Base-by-base conservation (phyloP, 768 basidiomycete species). In the Russula compacta region DNA sequence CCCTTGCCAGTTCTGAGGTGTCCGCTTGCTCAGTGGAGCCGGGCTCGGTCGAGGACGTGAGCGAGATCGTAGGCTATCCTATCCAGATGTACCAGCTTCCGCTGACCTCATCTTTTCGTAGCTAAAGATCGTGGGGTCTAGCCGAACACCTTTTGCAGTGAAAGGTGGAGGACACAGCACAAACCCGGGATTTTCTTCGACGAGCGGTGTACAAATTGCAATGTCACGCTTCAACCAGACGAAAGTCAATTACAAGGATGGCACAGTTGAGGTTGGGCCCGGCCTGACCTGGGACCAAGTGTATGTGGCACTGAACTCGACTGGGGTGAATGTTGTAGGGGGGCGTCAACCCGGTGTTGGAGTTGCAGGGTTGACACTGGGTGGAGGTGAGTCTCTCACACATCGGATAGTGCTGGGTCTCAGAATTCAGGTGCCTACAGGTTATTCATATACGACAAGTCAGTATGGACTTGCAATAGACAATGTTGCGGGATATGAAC, bases 121-220 rank as follows among this genome's bases (percentile, higher is more conserved):
- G 53, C 8, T 54, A 6, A 17, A 10, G 11, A n/a, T 54, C 9
- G 10, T 42, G 6, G 39, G 40, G 10, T 43, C 63, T 5, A 48
- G 35, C 1, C 47, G 53, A 29, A 54, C 24, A 0, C 53, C 53
- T 7, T 54, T 54, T n/a, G 53, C 53, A 1, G 40, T 54, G 17
- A 54, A 54, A 17, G 39, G 53, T 29, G 40, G 40, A n/a, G 53
- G 53, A n/a, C 53, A 54, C 6, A 10, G 14, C 5, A 39, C 40
- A 0, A 68, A 66, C 35, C 63, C 56, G 2, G 69, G 69, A 21
- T 69, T 69, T 66, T 68, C 63, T 17, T 69, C 70, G 8, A 71
- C 70, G 5, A 35, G 17, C 3, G 70, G 70, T 4, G 64, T 71
- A 15, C 59, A 69, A 21, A 69, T 71, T 11, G 33, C 68, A 11